A percentile compares a stretch with the other conserved stretches of the same genome.
These are phyloP conservation scores for Colletotrichum lindemuthianum DNA, from an alignment of 2,329 filamentous ascomycete genomes.

Conservation along the genomic window DNA sequence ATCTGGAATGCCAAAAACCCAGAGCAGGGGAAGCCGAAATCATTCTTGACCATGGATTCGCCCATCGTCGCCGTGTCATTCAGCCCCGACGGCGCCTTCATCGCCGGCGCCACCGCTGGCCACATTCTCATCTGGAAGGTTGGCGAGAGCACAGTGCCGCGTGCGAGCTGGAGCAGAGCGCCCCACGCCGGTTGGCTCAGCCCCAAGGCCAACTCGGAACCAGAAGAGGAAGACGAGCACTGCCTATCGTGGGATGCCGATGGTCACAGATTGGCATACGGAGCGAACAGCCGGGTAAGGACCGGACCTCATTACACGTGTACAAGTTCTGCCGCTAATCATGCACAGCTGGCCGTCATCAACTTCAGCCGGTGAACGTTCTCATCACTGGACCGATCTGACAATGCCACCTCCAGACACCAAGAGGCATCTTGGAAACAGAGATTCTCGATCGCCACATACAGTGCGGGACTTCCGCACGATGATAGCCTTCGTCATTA, in stretches of 20 bases:
- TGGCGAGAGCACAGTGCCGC: slow-evolving; percentile 65
- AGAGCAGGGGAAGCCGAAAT: slow-evolving; percentile 63
- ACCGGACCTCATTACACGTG: slow-evolving; percentile 36
- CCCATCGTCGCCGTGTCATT: slow-evolving; percentile 69
- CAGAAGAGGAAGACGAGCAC: slow-evolving; percentile 69
- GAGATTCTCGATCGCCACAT: background rate
- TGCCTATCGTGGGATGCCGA: slow-evolving; percentile 71
- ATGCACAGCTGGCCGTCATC: slow-evolving; percentile 59
- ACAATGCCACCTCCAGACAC: no score
- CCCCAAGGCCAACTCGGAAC: slow-evolving; percentile 61
- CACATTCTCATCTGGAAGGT: slow-evolving; percentile 73
- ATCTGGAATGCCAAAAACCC: slow-evolving; percentile 69
- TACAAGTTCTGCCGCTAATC: slow-evolving; percentile 34
- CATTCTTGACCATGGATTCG: slow-evolving; percentile 69
- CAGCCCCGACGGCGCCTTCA: slow-evolving; percentile 70
- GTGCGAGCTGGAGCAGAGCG: slow-evolving; percentile 68
- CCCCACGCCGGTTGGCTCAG: slow-evolving; percentile 68
- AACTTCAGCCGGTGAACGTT: slow-evolving; percentile 55
- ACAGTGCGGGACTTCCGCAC: no score
- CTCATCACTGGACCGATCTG: background rate
- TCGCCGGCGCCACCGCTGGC: slow-evolving; percentile 69
- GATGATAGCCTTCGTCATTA: background rate
- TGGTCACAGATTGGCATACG: slow-evolving; percentile 71
- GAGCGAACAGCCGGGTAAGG: slow-evolving; percentile 69
- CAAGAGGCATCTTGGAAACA: background rate